Base-by-base conservation (phyloP, 495 filamentous ascomycete species). In the Haplographium delicatum region DNA sequence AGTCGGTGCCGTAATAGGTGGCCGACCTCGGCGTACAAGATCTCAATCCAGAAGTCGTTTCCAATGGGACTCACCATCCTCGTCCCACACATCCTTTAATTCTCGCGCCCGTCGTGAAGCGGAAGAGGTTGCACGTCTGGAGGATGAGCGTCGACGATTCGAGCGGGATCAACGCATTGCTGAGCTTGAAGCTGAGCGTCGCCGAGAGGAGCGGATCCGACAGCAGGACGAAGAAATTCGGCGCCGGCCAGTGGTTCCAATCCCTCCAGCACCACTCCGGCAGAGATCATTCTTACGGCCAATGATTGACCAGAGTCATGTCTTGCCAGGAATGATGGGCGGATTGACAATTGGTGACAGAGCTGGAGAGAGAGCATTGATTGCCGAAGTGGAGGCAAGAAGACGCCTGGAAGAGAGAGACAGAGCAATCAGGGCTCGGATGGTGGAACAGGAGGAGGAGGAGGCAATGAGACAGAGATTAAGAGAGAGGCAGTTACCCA, bases 81-180 rank as follows among this genome's bases (percentile, higher is more conserved):
- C 53, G 16, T 61, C 58, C 9, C 57, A 59, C 52, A 60, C 57
- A 7, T 51, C 44, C 3, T 57, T 61, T 43, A 49, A 61, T 41
- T 52, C 35, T 24, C 48, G 50, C 23, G 43, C 42, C 5, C 48
- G 49, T 7, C 23, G 25, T 24, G 48, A 51, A 48, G 54, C 41
- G 11, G 54, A 57, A 13, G 49, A 52, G 13, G 6, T 33, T 11
- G 44, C 44, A 13, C 31, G 40, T 9, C 27, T 16, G 10, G 47
- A 43, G 18, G 16, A 28, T 33, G 16, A 5, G 4, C 33, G n/a
- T 15, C 44, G 45, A 1, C 18, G 41, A 5, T 47, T 44, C 5
- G 20, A 40, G 10, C 57, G 47, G 10, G 46, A 54, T n/a, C 37
- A 38, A 24, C 43, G 40, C 7, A 40, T 55, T 22, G 43, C 54